Base-by-base conservation (phyloP, 2,329 filamentous ascomycete species). In the Penicillium concentricum region DNA sequence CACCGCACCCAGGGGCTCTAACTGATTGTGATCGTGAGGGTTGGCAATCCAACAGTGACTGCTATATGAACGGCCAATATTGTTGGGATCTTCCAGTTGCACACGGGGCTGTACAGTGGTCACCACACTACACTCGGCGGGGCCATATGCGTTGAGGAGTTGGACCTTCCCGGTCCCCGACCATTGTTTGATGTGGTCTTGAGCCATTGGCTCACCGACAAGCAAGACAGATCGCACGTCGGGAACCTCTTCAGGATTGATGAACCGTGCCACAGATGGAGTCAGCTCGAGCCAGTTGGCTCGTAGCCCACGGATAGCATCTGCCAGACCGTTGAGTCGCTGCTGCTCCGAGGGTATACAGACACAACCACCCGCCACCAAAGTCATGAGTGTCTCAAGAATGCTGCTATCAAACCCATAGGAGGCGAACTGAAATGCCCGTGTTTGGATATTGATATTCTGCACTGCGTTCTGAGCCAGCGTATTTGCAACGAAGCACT, bases 61-160 rank as follows among this genome's bases (percentile, higher is more conserved):
- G 39, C 46, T 48, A 15, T 48, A 48, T 26, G 46, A 48, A 4
- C 34, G 34, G 2, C 47, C 47, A 13, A 50, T 50, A 22, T 50
- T 50, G 10, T 50, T 12, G 7, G 47, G 26, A 13, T 50, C 34
- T n/a, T 50, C 12, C 8, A 50, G 4, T 20, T 20, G 9, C 12
- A 30, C 47, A n/a, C 22, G 13, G 8, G 47, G 35, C 35, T 50
- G 47, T 0, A 50, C 3, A n/a, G 35, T 41, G 12, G 35, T 16
- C 1, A 41, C 24, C 5, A 50, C 47, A 26, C 35, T 41, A 9
- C 47, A 50, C 47, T 50, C 47, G 13, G 47, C 47, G 2, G 47
- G 47, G 4, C 47, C 47, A 2, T 57, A 44, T 8, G n/a, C 90
- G 81, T 80, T 66, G 94, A 91, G 0, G 91, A 49, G 28, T 37